Conservation (phyloP, 352 stramenopile species). For the Pythium pyrilobum region DNA sequence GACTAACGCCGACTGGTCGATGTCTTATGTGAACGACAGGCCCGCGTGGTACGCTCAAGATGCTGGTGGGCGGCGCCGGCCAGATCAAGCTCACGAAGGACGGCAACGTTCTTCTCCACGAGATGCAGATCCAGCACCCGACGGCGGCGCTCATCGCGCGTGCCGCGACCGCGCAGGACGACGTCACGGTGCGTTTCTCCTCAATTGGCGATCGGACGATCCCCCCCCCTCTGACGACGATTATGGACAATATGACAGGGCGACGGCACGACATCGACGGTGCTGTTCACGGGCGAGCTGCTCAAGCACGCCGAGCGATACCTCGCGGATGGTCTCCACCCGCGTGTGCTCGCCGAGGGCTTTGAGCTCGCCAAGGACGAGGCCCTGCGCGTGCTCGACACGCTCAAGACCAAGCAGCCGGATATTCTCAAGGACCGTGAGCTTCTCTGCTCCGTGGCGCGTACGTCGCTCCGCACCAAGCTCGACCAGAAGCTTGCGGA, state of each 20-base stretch:
- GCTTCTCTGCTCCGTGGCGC: constrained; percentile 90
- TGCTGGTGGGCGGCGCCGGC: constrained; percentile 98
- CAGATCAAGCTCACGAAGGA: constrained; percentile 99
- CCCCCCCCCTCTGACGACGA: constrained; percentile 19
- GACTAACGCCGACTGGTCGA: no score
- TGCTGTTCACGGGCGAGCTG: constrained; percentile 98
- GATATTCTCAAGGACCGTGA: constrained; percentile 93
- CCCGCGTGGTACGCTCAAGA: constrained; percentile 98
- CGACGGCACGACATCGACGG: constrained; percentile 98
- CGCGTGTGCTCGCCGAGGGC: constrained; percentile 96
- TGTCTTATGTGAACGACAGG: no score
- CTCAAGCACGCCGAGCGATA: constrained; percentile 97
- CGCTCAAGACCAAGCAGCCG: constrained; percentile 78
- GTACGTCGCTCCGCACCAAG: constrained; percentile 98
- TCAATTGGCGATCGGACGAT: neutral
- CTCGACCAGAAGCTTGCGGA: constrained; percentile 92
- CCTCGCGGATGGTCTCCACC: constrained; percentile 95
- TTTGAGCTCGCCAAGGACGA: constrained; percentile 97
- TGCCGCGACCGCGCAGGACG: constrained; percentile 96
- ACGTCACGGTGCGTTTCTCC: constrained; percentile 59
- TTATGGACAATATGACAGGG: constrained; percentile 31
- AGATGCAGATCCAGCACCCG: constrained; percentile 99
- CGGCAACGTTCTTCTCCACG: constrained; percentile 97
- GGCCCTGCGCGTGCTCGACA: constrained; percentile 92
- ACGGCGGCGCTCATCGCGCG: constrained; percentile 98